These are phyloP conservation scores for Fusarium humuli DNA, from an alignment of 2,329 filamentous ascomycete genomes.

Conservation along the genomic window DNA sequence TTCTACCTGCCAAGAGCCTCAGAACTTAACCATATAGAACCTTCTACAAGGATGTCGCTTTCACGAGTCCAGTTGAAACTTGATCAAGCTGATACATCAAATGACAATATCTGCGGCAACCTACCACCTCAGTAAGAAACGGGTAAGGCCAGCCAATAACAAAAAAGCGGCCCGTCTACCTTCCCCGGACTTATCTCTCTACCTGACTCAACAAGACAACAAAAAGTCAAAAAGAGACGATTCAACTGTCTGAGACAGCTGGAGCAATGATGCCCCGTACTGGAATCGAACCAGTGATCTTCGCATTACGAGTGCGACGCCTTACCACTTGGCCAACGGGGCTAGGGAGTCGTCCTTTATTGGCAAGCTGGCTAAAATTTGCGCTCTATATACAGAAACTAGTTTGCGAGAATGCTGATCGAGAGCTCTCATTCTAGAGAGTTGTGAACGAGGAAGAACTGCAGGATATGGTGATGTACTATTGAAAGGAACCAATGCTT, in stretches of 20 bases:
- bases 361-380: background rate
- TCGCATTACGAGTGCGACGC: constrained; percentile 45
- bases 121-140: too few species aligned
- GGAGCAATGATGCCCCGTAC: constrained; percentile 23
- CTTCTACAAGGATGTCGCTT: too few species aligned
- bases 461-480: background rate
- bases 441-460: background rate
- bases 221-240: constrained; percentile 9
- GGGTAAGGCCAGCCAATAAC: constrained; percentile 2
- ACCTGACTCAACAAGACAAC: background rate
- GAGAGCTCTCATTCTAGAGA: too few species aligned
- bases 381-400: background rate
- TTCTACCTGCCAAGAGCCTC: too few species aligned
- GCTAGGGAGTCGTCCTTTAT: constrained; percentile 25
- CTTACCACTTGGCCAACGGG: constrained; percentile 44
- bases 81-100: too few species aligned
- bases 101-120: too few species aligned
- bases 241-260: constrained; percentile 13
- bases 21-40: too few species aligned
- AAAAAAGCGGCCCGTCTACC: background rate
- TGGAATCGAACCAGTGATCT: constrained; percentile 41
- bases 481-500: background rate
- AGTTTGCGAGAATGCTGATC: background rate
- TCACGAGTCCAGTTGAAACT: too few species aligned
- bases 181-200: background rate